A percentile compares a stretch with the other conserved stretches of the same genome.
phyloP scores from a whole-genome alignment of 306 rosid genomes.

The Prunus persica region Prunus_persica_NCBIv2 NC_034010.1:24089501-24090000 shows the following conservation, averaged over 20 bases:
- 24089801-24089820: conserved; percentile 20
- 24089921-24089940: conserved; percentile 19
- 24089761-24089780: conserved; percentile 1
- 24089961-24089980: conserved; percentile 9
- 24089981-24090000: conserved; percentile 22
- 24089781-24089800: conserved; percentile 6
- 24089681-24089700: conserved; percentile 25
- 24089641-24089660: conserved; percentile 22
- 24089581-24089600: not conserved
- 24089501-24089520: conserved; percentile 23
- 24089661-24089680: conserved; percentile 25
- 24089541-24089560: conserved; percentile 13
- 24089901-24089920: conserved; percentile 22
- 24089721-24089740: conserved; percentile 29
- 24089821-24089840: conserved; percentile 28
- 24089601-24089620: conserved; percentile 9
- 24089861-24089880: conserved; percentile 18
- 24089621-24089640: conserved; percentile 14
- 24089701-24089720: conserved; percentile 15
- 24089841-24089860: conserved; percentile 11
- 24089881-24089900: conserved; percentile 22
- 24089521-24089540: conserved; percentile 26
- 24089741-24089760: conserved; percentile 24
- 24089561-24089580: conserved; percentile 7
- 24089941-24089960: conserved; percentile 31